phyloP scores from a whole-genome alignment of 352 stramenopile genomes.

The Pythium pyrilobum region DNA sequence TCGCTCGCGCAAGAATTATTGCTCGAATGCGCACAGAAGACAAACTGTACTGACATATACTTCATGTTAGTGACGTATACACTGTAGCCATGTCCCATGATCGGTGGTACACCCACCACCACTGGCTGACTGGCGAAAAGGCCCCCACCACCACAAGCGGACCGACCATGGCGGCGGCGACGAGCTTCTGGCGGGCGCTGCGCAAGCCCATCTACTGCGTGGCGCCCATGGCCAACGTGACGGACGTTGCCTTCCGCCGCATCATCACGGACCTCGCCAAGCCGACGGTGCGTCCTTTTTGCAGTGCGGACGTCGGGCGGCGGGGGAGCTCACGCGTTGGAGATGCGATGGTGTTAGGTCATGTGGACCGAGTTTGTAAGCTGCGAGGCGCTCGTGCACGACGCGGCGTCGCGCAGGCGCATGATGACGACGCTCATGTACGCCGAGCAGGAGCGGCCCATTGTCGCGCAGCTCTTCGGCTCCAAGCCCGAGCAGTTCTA shows the following conservation, averaged over 20 bases:
- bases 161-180: slow-evolving; percentile 1
- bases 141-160: background rate
- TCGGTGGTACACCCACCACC: background rate
- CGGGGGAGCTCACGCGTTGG: slow-evolving; percentile 60
- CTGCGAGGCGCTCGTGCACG: slow-evolving; percentile 72
- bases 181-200: slow-evolving; percentile 64
- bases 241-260: slow-evolving; percentile 60
- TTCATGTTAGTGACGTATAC: slow-evolving; percentile 1
- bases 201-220: slow-evolving; percentile 73
- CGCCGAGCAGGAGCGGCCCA: slow-evolving; percentile 58
- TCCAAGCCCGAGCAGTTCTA: slow-evolving; percentile 86
- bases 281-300: slow-evolving; percentile 34
- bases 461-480: slow-evolving; percentile 80
- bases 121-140: background rate
- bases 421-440: slow-evolving; percentile 82
- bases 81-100: slow-evolving; percentile 4
- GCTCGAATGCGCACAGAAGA: background rate
- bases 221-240: slow-evolving; percentile 84
- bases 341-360: background rate
- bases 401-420: slow-evolving; percentile 44
- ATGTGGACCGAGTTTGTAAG: slow-evolving; percentile 83
- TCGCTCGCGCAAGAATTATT: background rate
- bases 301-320: background rate
- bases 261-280: slow-evolving; percentile 76
- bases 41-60: slow-evolving; percentile 6